These are phyloP conservation scores for Sordariomycetes sp. DNA, from an alignment of 2,329 filamentous ascomycete species.

Conservation along the genomic window DNA sequence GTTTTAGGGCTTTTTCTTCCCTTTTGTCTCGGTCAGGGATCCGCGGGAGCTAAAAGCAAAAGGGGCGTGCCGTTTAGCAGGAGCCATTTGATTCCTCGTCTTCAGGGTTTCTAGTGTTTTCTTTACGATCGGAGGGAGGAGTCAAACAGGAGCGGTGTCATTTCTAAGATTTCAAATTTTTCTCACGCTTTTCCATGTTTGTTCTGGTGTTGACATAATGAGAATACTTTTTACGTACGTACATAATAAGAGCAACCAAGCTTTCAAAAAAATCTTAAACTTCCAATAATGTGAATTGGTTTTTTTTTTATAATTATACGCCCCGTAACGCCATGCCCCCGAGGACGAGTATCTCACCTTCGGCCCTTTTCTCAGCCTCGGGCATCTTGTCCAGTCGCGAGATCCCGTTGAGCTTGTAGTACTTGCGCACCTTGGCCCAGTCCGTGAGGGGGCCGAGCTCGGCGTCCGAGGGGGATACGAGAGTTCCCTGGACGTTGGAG, in stretches of 20 bases:
- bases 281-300: background rate
- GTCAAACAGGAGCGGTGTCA: too few relatives aligned
- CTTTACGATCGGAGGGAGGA: too few relatives aligned
- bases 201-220: background rate
- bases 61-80: too few relatives aligned
- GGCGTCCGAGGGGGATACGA: constrained; percentile 47
- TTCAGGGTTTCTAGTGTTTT: too few relatives aligned
- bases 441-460: constrained; percentile 49
- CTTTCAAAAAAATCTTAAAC: background rate
- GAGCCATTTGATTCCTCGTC: too few relatives aligned
- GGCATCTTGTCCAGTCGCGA: constrained; percentile 31
- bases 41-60: too few relatives aligned
- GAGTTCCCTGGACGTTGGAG: constrained; percentile 46
- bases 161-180: too few relatives aligned
- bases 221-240: background rate
- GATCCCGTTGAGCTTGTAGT: constrained; percentile 69
- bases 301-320: background rate
- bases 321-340: constrained; percentile 52
- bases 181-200: too few relatives aligned
- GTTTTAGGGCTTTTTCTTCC: too few relatives aligned
- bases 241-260: background rate
- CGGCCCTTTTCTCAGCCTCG: constrained; percentile 28
- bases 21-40: too few relatives aligned
- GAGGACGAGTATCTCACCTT: constrained; percentile 57
- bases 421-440: constrained; percentile 59